Evolutionary conservation across 495 filamentous ascomycete genomes (phyloP).

Genomic region (Apiosordaria backusii): DNA sequence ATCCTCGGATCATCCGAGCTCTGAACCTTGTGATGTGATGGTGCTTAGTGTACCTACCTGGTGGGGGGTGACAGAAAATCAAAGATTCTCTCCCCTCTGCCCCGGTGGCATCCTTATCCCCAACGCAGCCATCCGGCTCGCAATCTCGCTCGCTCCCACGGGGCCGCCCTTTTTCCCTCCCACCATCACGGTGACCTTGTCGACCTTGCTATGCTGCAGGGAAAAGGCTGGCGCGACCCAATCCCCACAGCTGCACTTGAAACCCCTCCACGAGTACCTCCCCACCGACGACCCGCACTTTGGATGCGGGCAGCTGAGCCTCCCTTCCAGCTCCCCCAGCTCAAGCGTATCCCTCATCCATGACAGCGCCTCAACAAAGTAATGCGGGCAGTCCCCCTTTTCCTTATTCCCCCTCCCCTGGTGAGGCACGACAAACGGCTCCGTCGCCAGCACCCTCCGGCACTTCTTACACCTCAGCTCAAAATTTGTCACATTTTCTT

Average conservation of each 20-base stretch:
- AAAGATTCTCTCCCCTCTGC: slow-evolving; percentile 10
- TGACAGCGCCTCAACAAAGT: slow-evolving; percentile 83
- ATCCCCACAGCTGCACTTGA: slow-evolving; percentile 84
- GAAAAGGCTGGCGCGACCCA: slow-evolving; percentile 93
- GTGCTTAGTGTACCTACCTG: background rate
- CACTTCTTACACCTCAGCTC: slow-evolving; percentile 65
- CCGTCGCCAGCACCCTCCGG: slow-evolving; percentile 48
- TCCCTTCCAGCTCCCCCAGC: slow-evolving; percentile 71
- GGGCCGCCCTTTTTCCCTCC: slow-evolving; percentile 8
- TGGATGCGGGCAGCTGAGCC: slow-evolving; percentile 72
- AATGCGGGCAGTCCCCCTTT: slow-evolving; percentile 63
- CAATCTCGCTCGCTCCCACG: slow-evolving; percentile 13
- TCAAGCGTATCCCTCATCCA: slow-evolving; percentile 89
- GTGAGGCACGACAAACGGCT: slow-evolving; percentile 42
- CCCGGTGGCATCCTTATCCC: slow-evolving; percentile 38
- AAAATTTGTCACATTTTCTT: background rate
- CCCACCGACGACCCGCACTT: slow-evolving; percentile 80
- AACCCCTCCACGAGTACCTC: slow-evolving; percentile 92
- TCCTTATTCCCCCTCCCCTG: slow-evolving; percentile 22
- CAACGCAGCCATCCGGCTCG: slow-evolving; percentile 25
- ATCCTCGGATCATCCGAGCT: background rate
- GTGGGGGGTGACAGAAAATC: background rate
- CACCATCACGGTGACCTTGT: slow-evolving; percentile 51
- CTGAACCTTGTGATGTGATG: background rate
- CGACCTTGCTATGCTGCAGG: slow-evolving; percentile 74